Conservation (phyloP, 1,139 yeast genomes). For the Hyphopichia pseudoburtonii region DNA sequence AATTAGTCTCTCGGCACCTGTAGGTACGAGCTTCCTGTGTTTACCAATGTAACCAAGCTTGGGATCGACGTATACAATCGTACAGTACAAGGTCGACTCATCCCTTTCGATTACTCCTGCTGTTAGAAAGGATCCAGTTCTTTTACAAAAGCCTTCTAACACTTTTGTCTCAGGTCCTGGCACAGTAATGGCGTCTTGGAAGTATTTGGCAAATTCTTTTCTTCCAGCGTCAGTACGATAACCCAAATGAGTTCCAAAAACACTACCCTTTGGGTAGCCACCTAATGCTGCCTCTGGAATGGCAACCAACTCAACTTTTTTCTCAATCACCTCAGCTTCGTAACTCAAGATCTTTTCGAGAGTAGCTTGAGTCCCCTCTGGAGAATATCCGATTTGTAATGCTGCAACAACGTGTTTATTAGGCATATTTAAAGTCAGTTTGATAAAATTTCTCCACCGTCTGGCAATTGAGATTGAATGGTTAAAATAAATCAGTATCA, state of each 20-base stretch:
- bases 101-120: slow-evolving; percentile 35
- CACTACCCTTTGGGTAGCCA: slow-evolving; percentile 41
- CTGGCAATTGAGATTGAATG: too few species aligned
- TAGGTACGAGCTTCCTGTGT: slow-evolving; percentile 40
- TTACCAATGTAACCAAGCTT: slow-evolving; percentile 31
- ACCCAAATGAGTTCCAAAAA: slow-evolving; percentile 37
- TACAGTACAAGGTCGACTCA: slow-evolving; percentile 33
- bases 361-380: slow-evolving; percentile 30
- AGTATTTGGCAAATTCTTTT: slow-evolving; percentile 30
- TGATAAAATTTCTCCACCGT: too few species aligned
- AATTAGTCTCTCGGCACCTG: slow-evolving; percentile 36
- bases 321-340: slow-evolving; percentile 25
- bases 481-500: too few species aligned
- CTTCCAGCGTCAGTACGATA: slow-evolving; percentile 36
- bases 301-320: slow-evolving; percentile 30
- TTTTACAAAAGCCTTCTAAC: slow-evolving; percentile 21
- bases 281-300: slow-evolving; percentile 42
- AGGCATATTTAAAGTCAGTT: slow-evolving; percentile 1
- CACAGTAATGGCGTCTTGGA: slow-evolving; percentile 23
- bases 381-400: slow-evolving; percentile 33
- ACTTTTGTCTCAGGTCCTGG: slow-evolving; percentile 28
- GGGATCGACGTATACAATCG: slow-evolving; percentile 33
- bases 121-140: slow-evolving; percentile 23
- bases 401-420: slow-evolving; percentile 30
- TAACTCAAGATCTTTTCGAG: slow-evolving; percentile 31